Evolutionary conservation across 2,329 filamentous ascomycete genomes (phyloP), one percentile per base, ranked within the genome.

Genomic region (Aspergillus sp.): DNA sequence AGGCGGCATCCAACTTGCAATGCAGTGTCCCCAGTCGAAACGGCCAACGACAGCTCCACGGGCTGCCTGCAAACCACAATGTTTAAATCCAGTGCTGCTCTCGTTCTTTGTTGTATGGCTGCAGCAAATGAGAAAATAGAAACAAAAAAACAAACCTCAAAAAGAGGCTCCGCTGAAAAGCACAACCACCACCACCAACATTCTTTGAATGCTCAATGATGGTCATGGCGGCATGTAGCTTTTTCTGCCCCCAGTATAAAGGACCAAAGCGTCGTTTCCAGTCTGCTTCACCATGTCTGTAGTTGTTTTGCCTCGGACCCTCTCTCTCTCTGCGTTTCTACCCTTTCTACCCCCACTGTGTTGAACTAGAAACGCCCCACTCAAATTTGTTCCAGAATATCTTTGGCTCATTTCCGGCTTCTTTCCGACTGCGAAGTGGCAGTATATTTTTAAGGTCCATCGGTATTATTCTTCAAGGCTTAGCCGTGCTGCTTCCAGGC

Each of bases 201-300:
- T 13, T 4, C 34, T 4, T 17, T 41, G 30, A 53, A 50, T 41
- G 5, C 34, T 41, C 13, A 15, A 41, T 13, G 15, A 41, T 15
- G 45, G 43, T 52, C 56, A 65, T 61, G 61, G 58, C 62, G 53
- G 61, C 56, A 65, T 48, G 46, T 48, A 48, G 23, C n/a, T 1
- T 7, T 47, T 23, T 47, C 15, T 41, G n/a, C 34, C 7, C 17
- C 23, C 38, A 22, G 46, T 48, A 48, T 48, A 48, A 48, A 48
- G 46, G 46, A 48, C 46, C 46, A 48, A 25, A 48, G 46, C 46
- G 7, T 48, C 22, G 19, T 48, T 54, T 54, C 51, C 51, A 54
- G 43, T 19, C 34, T 48, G 43, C 53, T 41, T 55, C 53, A 55
- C 28, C 15, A 19, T n/a, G 25, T 30, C 47, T 22, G 25, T 28